These are phyloP conservation scores for Herpotrichia juniperi DNA, from an alignment of 2,329 filamentous ascomycete genomes.

Conservation along the genomic window DNA sequence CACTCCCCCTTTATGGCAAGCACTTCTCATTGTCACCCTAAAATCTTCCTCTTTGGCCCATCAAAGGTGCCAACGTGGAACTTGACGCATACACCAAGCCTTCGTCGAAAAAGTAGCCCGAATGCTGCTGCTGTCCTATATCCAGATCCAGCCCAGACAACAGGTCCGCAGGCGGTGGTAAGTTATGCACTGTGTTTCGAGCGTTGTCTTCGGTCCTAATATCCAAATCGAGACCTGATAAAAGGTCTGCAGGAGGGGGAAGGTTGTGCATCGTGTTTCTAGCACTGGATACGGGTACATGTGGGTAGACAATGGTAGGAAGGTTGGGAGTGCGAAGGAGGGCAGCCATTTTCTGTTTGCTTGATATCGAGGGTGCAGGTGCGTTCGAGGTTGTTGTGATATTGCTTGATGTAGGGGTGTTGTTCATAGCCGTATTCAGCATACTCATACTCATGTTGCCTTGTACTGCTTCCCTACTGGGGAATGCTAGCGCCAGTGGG, in stretches of 20 bases:
- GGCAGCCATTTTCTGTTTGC: slow-evolving; percentile 10
- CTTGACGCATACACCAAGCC: no score
- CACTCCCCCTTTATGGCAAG: no score
- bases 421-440: not conserved
- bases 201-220: slow-evolving; percentile 18
- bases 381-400: not conserved
- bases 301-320: slow-evolving; percentile 38
- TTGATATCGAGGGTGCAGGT: slow-evolving; percentile 1
- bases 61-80: not conserved
- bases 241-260: slow-evolving; percentile 38
- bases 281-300: slow-evolving; percentile 33
- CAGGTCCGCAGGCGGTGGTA: slow-evolving; percentile 39
- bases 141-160: slow-evolving; percentile 32
- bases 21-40: not conserved
- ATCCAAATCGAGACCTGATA: slow-evolving; percentile 33
- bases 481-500: not conserved
- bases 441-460: not conserved
- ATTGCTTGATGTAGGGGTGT: not conserved
- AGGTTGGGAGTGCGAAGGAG: slow-evolving; percentile 34
- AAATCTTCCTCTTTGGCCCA: not conserved
- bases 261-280: slow-evolving; percentile 34
- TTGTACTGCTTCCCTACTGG: not conserved
- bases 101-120: no score
- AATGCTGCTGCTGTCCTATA: no score
- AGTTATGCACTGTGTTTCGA: slow-evolving; percentile 30